Base-by-base conservation (phyloP, 257 asterid species). In the Ophiorrhiza pumila region DNA sequence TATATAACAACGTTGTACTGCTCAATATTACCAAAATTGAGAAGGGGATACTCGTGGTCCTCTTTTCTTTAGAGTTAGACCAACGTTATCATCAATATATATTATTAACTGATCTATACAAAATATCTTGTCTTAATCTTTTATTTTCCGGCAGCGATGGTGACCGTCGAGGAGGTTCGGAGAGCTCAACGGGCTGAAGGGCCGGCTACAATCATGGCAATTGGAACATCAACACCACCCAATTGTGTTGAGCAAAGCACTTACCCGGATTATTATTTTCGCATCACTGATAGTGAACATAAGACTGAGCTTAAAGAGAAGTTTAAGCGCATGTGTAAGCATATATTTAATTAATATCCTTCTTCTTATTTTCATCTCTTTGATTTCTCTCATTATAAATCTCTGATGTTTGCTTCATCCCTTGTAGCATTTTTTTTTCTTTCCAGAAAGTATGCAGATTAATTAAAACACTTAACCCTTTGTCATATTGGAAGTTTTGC, bases 281-380 rank as follows among this genome's bases (percentile, higher is more conserved):
- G 89, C 23, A 78, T 90, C 79, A 88, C 95, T 0, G 74, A 90
- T 0, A 90, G 95, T 49, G 89, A 90, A 18, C 93, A 90, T 11
- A 83, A 31, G 83, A 61, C 78, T 1, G 90, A 87, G 5, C 91
- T 88, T 25, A 90, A 90, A 47, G 85, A 81, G 23, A 90, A 88
- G 66, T 90, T 90, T 56, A 76, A 73, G 83, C 96, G 96, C 84
- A 88, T 88, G 85, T 88, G 96, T 90, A 85, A 75, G 92, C 31
- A 37, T 50, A 17, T 23, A 68, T n/a, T n/a, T n/a, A n/a, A n/a
- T n/a, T n/a, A n/a, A n/a, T n/a, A 7, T 3, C 9, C 9, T 14
- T 15, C 14, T 7, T n/a, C 34, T 0, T 11, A 15, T n/a, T 2
- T 0, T 39, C 52, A 5, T 15, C 25, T 5, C 20, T 22, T 18